phyloP scores from a whole-genome alignment of 1,139 yeast species.

The Pichia sp. region DNA sequence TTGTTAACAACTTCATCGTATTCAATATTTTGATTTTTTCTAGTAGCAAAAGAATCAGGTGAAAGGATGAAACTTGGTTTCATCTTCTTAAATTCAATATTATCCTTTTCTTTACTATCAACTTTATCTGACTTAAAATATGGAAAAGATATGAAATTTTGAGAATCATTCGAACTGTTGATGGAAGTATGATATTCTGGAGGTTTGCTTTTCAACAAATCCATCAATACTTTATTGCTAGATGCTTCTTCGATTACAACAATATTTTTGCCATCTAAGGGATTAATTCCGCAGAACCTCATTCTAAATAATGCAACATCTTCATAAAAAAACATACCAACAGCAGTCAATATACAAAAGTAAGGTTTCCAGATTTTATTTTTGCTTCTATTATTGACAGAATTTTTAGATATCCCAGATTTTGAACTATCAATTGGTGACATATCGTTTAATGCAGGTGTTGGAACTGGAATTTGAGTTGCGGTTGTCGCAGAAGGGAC shows the following conservation, averaged over 20 bases:
- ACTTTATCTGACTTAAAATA: constrained; percentile 10
- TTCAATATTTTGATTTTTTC: constrained; percentile 22
- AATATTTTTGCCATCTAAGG: constrained; percentile 15
- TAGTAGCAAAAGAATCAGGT: constrained; percentile 32
- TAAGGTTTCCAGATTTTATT: constrained; percentile 36
- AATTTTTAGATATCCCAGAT: not conserved
- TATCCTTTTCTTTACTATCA: constrained; percentile 1
- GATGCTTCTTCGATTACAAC: constrained; percentile 26
- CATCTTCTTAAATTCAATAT: constrained; percentile 15
- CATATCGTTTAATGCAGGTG: constrained; percentile 4
- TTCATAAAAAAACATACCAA: constrained; percentile 40
- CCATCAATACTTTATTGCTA: constrained; percentile 7
- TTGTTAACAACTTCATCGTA: constrained; percentile 21
- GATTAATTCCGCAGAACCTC: constrained; percentile 16
- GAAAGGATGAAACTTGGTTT: constrained; percentile 24
- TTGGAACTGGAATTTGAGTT: constrained; percentile 3
- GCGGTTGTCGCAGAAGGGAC: constrained; percentile 8
- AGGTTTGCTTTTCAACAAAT: not conserved
- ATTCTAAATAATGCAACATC: constrained; percentile 27
- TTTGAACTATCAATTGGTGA: constrained; percentile 1
- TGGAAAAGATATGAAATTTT: constrained; percentile 9
- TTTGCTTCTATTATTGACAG: not conserved
- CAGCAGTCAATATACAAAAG: constrained; percentile 38
- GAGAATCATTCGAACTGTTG: not conserved
- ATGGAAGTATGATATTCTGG: not conserved